Percentiles rank a stretch among this genome's conserved stretches.
Conservation (phyloP, 148 eudicot species). For the Polygonum aviculare region DNA sequence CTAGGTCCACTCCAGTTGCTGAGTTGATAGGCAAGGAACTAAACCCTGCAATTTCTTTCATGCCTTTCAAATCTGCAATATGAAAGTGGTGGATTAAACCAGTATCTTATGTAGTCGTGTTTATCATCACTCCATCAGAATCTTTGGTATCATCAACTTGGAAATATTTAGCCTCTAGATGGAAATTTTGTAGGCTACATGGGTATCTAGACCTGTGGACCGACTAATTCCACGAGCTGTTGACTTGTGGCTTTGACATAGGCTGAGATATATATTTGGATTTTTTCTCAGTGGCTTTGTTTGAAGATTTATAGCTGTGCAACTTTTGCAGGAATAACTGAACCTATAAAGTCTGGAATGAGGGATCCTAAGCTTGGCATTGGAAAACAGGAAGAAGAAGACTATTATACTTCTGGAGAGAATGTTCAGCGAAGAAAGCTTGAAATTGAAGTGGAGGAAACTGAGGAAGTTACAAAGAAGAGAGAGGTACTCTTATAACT, state of each 20-base stretch:
- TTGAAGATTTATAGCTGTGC: not conserved
- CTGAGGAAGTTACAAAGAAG: slow-evolving; percentile 75
- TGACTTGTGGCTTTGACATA: not conserved
- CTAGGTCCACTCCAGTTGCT: not conserved
- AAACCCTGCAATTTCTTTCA: not conserved
- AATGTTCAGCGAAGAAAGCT: slow-evolving; percentile 83
- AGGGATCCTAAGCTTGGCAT: slow-evolving; percentile 79
- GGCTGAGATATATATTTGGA: not conserved
- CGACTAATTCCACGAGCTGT: not conserved
- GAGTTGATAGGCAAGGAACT: not conserved
- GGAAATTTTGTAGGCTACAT: too few relatives aligned
- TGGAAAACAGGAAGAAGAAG: slow-evolving; percentile 96
- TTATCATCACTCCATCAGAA: too few relatives aligned
- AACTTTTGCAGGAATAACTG: slow-evolving; percentile 53
- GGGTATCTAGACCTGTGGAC: too few relatives aligned
- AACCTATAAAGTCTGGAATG: slow-evolving; percentile 88
- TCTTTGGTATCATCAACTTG: too few relatives aligned
- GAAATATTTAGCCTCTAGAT: too few relatives aligned
- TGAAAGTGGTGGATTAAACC: not conserved
- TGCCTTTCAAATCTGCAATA: not conserved
- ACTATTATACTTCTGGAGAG: slow-evolving; percentile 86
- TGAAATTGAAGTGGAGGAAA: slow-evolving; percentile 81
- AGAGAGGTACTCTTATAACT: slow-evolving; percentile 71
- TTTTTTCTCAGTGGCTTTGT: not conserved
- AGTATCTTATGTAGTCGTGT: too few relatives aligned